These are phyloP conservation scores for Emmonsiellopsis sp. DNA, from an alignment of 2,329 filamentous ascomycete genomes.

Conservation along the genomic window DNA sequence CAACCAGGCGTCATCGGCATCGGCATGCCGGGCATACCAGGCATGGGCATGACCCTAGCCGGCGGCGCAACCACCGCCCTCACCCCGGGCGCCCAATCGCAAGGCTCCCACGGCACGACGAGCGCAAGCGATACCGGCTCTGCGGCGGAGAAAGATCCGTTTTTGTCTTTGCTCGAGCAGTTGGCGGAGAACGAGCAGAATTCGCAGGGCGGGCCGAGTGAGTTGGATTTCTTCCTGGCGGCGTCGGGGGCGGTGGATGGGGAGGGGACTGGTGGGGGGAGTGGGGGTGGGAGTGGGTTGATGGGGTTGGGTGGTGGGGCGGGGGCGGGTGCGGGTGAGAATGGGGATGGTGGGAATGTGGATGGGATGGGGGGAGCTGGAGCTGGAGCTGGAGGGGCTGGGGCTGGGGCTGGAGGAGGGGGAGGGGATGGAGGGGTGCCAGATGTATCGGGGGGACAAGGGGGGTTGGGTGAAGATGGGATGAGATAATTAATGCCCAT, in stretches of 20 bases:
- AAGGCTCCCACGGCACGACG: conserved; percentile 36
- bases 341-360: neutral
- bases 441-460: neutral
- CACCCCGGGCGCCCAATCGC: conserved; percentile 37
- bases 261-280: neutral
- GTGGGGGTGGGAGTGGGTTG: neutral
- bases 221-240: conserved; percentile 68
- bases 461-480: too few relatives aligned
- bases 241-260: conserved; percentile 25
- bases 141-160: conserved; percentile 69
- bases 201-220: conserved; percentile 55
- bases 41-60: neutral
- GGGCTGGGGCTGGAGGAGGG: neutral
- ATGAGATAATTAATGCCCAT: too few relatives aligned
- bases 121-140: conserved; percentile 43
- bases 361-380: neutral
- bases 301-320: neutral
- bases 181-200: conserved; percentile 71
- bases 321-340: neutral
- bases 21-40: too few relatives aligned
- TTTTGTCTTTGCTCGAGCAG: conserved; percentile 69
- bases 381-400: neutral
- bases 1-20: conserved; percentile 1
- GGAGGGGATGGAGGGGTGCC: neutral
- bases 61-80: conserved; percentile 13